Evolutionary conservation across 352 stramenopile species (phyloP).

Genomic region (Aphanomyces euteiches): DNA sequence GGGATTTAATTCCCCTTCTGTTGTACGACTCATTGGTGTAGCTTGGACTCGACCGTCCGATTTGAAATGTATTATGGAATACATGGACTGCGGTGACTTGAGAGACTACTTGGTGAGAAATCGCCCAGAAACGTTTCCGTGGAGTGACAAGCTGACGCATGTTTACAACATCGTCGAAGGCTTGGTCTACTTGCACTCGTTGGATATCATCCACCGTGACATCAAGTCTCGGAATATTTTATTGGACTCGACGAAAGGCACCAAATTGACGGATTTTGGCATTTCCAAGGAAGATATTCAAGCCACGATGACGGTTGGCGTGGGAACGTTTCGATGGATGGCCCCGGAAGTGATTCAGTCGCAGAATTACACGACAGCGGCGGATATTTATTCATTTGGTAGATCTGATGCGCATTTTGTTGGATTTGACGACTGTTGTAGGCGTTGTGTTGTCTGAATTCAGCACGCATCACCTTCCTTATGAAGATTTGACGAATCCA

Average conservation of each 20-base stretch:
- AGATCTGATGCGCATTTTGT: conserved; percentile 1
- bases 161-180: conserved; percentile 61
- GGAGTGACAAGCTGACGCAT: conserved; percentile 67
- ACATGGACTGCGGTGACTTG: too few relatives aligned
- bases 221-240: conserved; percentile 63
- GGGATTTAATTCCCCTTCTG: too few relatives aligned
- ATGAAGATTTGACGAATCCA: conserved; percentile 15
- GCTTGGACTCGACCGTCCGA: too few relatives aligned
- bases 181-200: conserved; percentile 65
- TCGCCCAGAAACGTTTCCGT: conserved; percentile 38
- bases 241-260: conserved; percentile 49
- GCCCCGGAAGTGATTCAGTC: conserved; percentile 46
- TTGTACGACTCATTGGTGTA: too few relatives aligned
- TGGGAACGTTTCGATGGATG: conserved; percentile 49
- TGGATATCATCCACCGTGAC: conserved; percentile 59
- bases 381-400: conserved; percentile 49
- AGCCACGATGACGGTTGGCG: conserved; percentile 61
- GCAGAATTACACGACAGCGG: conserved; percentile 44
- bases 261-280: conserved; percentile 65
- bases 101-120: too few relatives aligned
- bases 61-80: too few relatives aligned
- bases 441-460: conserved; percentile 21
- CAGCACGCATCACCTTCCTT: conserved; percentile 9
- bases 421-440: conserved; percentile 5
- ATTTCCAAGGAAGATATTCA: conserved; percentile 42